Base-by-base conservation (phyloP, 345 rosid species). In the Limnanthes douglasii region DNA sequence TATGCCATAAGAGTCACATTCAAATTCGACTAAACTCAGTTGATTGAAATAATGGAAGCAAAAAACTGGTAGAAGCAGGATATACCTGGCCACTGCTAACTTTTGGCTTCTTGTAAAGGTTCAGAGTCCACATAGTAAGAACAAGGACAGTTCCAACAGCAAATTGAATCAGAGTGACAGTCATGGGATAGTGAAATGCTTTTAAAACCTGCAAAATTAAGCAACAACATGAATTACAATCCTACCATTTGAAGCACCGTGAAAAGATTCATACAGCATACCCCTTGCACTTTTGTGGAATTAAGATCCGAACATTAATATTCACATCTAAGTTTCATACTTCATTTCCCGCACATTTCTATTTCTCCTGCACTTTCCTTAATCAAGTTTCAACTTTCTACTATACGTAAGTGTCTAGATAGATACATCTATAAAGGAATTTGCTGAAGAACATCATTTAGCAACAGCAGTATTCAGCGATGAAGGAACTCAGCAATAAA, bases 121-220 rank as follows among this genome's bases (percentile, higher is more conserved):
- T 92, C 24, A 71, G 59, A 42, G 64, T 61, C 99, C 96, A 92
- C 99, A 85, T 71, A 29, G 68, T 15, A 36, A 44, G 8, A 58
- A 92, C 71, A 22, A 92, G 68, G 8, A 65, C 70, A 22, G 88
- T 62, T 28, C 99, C 99, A 4, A 81, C 86, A 1, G 86, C 83
- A 60, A 92, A 81, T 24, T 92, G 99, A 48, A 48, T 53, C 36
- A 48, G 52, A 15, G 83, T 67, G 10, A 92, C 48, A 11, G 99
- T 84, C 34, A 83, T 51, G 3, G 98, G 98, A 18, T 48, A 67
- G 10, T 62, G 98, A 32, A 19, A 75, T 21, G 65, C 85, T 68
- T 84, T 90, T 68, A 90, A 59, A 50, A 90, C 96, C 98, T 90
- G 80, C 20, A 27, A 19, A 53, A 42, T 41, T 12, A 16, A 48